Base-by-base conservation (phyloP, 352 stramenopile species). In the Pythium coloratum region DNA sequence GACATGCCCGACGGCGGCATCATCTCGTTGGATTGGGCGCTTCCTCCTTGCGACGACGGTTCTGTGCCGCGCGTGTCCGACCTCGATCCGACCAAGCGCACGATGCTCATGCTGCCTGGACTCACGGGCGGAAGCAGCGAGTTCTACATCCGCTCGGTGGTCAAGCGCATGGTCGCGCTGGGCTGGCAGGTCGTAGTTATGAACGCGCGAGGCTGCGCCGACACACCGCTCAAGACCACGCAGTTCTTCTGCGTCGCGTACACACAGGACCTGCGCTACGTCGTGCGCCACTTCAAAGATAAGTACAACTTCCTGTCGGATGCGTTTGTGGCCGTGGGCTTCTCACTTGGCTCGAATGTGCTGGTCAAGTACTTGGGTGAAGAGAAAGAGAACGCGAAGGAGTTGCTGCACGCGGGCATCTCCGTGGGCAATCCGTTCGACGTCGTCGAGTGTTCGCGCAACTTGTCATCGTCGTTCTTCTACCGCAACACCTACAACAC, bases 311-410 rank as follows among this genome's bases (percentile, higher is more conserved):
- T 62, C 13, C 67, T 86, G 49, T 26, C 64, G 30, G 58, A 71
- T 32, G 64, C 73, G 33, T 80, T 88, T 56, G 38, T 91, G 13
- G 81, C 69, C 20, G 59, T 89, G 13, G 84, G 84, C 18, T 92
- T 89, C 56, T 92, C 84, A 8, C 79, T 92, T 44, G 84, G 82
- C 12, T 84, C 80, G 10, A 91, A 92, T 44, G 79, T 92, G 14
- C 67, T 94, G 33, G 80, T 89, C 38, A 94, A 94, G 70, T 92
- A 86, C 62, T 63, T 92, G 2, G 84, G 78, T 0, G 84, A 92
- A 69, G 80, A 90, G 36, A 62, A 60, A 32, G 62, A 82, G 0
- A 55, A 77, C 6, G 57, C 71, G 3, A 59, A 65, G 44, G 42
- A 49, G 66, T 60, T 92, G 9, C 61, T 73, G 36, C 84, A 81